Evolutionary conservation across 2,329 filamentous ascomycete species (phyloP), one percentile per base, ranked within the genome.

Genomic region (Clonostachys chloroleuca): DNA sequence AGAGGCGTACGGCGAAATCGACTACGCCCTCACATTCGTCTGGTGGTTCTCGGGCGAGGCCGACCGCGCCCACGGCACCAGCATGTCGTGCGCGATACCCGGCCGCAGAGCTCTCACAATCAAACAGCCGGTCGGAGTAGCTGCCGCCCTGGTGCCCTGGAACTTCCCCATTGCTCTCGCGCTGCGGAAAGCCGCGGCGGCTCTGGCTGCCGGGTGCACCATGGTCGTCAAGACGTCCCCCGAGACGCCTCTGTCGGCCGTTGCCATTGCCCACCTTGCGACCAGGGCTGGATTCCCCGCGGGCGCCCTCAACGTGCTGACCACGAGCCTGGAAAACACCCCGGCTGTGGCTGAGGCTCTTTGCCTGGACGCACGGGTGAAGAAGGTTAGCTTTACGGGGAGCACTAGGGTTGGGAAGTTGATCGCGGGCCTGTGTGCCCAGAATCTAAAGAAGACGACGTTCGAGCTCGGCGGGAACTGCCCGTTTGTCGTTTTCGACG

Each of bases 381-480:
- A 87, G 54, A 89, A 86, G 58, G 72, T 92, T 43, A 84, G 83
- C 2, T 94, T 94, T 55, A 92, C 89, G 0, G 89, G 89, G 30
- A 87, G 81, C 9, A 86, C 83, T 2, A 73, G 72, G 3, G 89
- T 87, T 0, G 89, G 85, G 2, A 79, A 81, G 47, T 72, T 83
- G 46, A 88, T 92, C 47, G 87, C 75, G 6, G 80, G 79, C 51
- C 47, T 39, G 13, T 48, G 42, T 43, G 34, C 24, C 20, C 12
- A 5, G n/a, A 24, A 24, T 10, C 61, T 83, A 55, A 86, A 86
- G 67, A 83, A 83, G 56, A 75, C 85, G 12, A 80, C 79, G 3
- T 72, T 86, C 17, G 83, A 86, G 63, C 78, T 84, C 1, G 84
- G 84, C n/a, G 84, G 84, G 42, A 87, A 87, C 62, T 81, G 75